Evolutionary conservation across 345 rosid genomes (phyloP).

Genomic region (Eucalyptus regnans): DNA sequence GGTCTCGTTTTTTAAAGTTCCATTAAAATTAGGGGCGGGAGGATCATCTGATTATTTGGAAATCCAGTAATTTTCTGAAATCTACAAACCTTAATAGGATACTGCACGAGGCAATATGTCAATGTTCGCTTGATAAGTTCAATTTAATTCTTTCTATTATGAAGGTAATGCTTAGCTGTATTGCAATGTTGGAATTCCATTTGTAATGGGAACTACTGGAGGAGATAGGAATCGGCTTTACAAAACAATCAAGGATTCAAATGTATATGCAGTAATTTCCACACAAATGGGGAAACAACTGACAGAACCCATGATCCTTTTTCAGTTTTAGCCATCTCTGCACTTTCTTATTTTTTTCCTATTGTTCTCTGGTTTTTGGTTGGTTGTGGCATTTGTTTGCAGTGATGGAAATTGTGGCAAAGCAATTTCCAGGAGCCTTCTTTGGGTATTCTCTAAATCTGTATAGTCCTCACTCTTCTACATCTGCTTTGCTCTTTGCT

Average conservation of each 20-base stretch:
- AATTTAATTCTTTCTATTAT: not conserved
- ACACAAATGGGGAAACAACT: too few species aligned
- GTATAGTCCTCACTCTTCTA: not conserved
- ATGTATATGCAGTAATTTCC: too few species aligned
- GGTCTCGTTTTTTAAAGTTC: too few species aligned
- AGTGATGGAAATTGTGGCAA: conserved; percentile 88
- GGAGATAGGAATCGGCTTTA: too few species aligned
- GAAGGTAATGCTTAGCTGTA: conserved; percentile 76
- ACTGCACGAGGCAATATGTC: too few species aligned
- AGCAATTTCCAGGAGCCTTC: conserved; percentile 88
- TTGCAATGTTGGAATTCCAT: conserved; percentile 88
- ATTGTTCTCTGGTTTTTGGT: not conserved
- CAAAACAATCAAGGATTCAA: too few species aligned
- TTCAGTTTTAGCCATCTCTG: not conserved
- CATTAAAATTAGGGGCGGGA: too few species aligned
- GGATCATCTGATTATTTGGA: too few species aligned
- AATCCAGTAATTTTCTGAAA: too few species aligned
- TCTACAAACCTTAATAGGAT: too few species aligned
- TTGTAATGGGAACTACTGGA: conserved; percentile 92
- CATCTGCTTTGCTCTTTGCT: not conserved
- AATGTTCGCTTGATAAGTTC: too few species aligned
- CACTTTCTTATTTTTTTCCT: not conserved
- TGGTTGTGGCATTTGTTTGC: conserved; percentile 95
- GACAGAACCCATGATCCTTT: too few species aligned
- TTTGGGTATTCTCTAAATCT: conserved; percentile 74